These are phyloP conservation scores for Gnomoniopsis smithogilvyi DNA, from an alignment of 2,329 filamentous ascomycete genomes.

Conservation along the genomic window DNA sequence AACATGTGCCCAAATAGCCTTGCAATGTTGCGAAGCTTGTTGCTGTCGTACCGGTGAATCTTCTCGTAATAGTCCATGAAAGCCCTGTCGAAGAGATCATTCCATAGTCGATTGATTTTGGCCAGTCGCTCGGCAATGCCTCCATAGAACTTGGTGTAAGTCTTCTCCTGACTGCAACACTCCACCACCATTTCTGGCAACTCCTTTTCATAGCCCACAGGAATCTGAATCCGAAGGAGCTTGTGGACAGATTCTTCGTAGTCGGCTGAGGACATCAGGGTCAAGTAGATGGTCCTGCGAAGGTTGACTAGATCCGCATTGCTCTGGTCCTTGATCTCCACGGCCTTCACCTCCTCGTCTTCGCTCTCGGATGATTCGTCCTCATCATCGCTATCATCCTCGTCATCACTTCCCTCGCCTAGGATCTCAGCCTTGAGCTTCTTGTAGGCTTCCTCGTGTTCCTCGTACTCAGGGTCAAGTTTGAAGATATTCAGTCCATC, in stretches of 20 bases:
- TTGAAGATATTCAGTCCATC: constrained; percentile 96
- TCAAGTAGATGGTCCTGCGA: constrained; percentile 91
- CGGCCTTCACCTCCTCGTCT: constrained; percentile 71
- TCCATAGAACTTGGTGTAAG: constrained; percentile 96
- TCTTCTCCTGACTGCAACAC: constrained; percentile 93
- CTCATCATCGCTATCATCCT: constrained; percentile 66
- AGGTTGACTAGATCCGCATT: constrained; percentile 95
- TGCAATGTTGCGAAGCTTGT: constrained; percentile 89
- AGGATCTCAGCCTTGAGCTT: constrained; percentile 88
- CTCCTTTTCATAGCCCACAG: constrained; percentile 81
- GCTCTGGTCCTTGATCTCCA: constrained; percentile 97
- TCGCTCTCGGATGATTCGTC: constrained; percentile 70
- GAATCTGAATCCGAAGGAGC: constrained; percentile 89
- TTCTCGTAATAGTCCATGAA: constrained; percentile 96
- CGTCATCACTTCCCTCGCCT: constrained; percentile 85
- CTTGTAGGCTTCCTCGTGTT: constrained; percentile 86
- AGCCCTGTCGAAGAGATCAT: constrained; percentile 82
- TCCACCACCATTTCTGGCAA: constrained; percentile 96
- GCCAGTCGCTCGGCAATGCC: constrained; percentile 92
- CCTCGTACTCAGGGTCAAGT: constrained; percentile 83
- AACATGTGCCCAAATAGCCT: constrained; percentile 92
- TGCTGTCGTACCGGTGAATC: constrained; percentile 96
- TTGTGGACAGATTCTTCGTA: constrained; percentile 98
- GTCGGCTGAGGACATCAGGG: constrained; percentile 93
- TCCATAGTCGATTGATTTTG: constrained; percentile 94